phyloP scores from a whole-genome alignment of 2,329 filamentous ascomycete genomes.

The Fusarium decemcellulare region DNA sequence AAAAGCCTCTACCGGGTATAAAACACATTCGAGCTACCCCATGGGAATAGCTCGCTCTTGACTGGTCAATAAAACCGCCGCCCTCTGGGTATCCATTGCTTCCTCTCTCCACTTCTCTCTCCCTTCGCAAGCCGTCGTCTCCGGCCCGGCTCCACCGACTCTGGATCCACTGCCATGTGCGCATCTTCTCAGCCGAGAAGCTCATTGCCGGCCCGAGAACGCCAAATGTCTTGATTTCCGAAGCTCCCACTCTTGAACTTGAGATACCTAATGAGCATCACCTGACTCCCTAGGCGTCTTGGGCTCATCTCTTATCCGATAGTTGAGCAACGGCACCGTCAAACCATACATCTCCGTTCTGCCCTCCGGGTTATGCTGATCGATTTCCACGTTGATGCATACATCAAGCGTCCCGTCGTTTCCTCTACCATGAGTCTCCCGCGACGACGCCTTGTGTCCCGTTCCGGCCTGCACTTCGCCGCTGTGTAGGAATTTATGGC shows the following conservation, averaged over 20 bases:
- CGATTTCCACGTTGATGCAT: conserved; percentile 87
- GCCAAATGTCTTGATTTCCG: not conserved
- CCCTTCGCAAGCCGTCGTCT: conserved; percentile 26
- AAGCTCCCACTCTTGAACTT: not conserved
- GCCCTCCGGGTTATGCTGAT: conserved; percentile 85
- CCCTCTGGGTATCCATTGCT: conserved; percentile 8
- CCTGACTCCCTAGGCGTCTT: conserved; percentile 44
- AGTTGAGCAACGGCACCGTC: conserved; percentile 80
- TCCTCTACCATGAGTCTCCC: conserved; percentile 67
- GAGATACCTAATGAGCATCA: conserved; percentile 27
- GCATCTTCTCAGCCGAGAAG: conserved; percentile 11
- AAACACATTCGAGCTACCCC: conserved; percentile 25
- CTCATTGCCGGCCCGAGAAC: conserved; percentile 7
- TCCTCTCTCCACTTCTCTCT: conserved; percentile 1
- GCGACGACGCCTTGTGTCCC: conserved; percentile 78
- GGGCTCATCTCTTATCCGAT: conserved; percentile 46
- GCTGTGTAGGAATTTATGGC: conserved; percentile 78
- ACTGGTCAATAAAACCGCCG: conserved; percentile 5
- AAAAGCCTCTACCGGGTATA: conserved; percentile 34
- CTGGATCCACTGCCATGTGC: conserved; percentile 9
- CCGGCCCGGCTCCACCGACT: conserved; percentile 24
- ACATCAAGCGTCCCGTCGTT: conserved; percentile 81
- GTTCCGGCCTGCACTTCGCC: conserved; percentile 88
- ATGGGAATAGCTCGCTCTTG: conserved; percentile 22
- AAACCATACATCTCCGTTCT: conserved; percentile 87